phyloP scores from a whole-genome alignment of 2,329 filamentous ascomycete species.

The Fusarium sarcochroum region DNA sequence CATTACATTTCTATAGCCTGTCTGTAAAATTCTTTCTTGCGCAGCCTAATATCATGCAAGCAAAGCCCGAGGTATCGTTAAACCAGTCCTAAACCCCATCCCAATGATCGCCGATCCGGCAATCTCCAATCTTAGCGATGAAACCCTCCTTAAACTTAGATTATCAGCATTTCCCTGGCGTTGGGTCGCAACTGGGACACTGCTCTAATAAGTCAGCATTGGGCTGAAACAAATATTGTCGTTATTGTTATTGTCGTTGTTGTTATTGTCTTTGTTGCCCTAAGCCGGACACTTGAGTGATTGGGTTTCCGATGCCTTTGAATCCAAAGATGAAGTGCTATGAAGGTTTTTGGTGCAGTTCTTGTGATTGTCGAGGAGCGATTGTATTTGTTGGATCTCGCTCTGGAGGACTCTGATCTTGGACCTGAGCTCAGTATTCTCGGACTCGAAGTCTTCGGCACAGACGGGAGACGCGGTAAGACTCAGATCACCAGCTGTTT shows the following conservation, averaged over 20 bases:
- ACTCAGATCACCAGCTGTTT: not conserved
- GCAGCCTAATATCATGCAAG: not conserved
- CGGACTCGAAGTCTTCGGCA: not conserved
- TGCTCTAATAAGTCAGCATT: not conserved
- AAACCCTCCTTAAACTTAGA: not conserved
- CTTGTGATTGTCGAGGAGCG: slow-evolving; percentile 8
- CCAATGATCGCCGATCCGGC: not conserved
- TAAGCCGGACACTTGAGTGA: not conserved
- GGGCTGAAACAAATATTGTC: not conserved
- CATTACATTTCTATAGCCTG: not conserved
- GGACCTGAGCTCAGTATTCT: slow-evolving; percentile 1
- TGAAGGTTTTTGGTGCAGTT: not conserved
- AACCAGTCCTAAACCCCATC: not conserved
- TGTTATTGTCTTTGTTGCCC: no score
- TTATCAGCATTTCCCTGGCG: not conserved
- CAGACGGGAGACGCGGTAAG: not conserved
- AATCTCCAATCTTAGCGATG: not conserved
- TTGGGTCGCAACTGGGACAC: not conserved
- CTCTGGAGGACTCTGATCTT: not conserved
- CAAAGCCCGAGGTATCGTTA: not conserved
- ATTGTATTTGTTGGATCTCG: not conserved
- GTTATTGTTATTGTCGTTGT: not conserved
- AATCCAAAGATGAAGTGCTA: fast-evolving
- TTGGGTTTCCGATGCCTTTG: not conserved
- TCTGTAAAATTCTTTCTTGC: not conserved